Evolutionary conservation across 2,329 filamentous ascomycete species (phyloP).

Genomic region (Alternaria dauci): DNA sequence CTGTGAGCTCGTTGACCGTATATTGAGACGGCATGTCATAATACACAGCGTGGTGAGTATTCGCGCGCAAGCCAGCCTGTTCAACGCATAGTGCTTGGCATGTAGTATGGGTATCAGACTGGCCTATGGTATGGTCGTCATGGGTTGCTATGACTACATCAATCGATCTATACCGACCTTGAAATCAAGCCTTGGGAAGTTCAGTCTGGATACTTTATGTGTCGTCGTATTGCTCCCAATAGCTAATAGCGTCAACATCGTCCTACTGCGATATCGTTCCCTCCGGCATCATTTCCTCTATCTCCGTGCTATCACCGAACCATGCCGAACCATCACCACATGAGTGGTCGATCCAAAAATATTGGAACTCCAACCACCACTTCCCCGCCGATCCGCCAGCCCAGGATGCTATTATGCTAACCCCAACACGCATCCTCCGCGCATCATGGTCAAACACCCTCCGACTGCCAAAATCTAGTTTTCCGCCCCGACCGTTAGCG

Average conservation of each 20-base stretch:
- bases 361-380: constrained; percentile 9
- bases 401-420: constrained; percentile 52
- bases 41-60: not conserved
- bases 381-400: constrained; percentile 20
- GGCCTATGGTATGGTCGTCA: not conserved
- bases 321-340: constrained; percentile 24
- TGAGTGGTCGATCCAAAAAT: constrained; percentile 23
- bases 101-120: not conserved
- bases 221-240: not conserved
- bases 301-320: constrained; percentile 22
- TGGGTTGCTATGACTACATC: not conserved
- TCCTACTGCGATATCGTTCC: not conserved
- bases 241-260: not conserved
- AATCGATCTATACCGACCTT: not conserved
- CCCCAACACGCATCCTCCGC: constrained; percentile 48
- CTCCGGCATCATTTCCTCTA: not conserved
- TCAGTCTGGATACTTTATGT: rapidly evolving
- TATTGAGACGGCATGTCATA: constrained; percentile 63
- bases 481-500: constrained; percentile 56
- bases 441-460: constrained; percentile 57
- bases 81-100: not conserved
- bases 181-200: not conserved
- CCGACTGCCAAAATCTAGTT: constrained; percentile 58
- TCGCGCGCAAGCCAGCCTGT: not conserved
- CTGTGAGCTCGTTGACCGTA: constrained; percentile 87